Evolutionary conservation across 305 asterid genomes (phyloP).

Genomic region (Rubia tinctorum): DNA sequence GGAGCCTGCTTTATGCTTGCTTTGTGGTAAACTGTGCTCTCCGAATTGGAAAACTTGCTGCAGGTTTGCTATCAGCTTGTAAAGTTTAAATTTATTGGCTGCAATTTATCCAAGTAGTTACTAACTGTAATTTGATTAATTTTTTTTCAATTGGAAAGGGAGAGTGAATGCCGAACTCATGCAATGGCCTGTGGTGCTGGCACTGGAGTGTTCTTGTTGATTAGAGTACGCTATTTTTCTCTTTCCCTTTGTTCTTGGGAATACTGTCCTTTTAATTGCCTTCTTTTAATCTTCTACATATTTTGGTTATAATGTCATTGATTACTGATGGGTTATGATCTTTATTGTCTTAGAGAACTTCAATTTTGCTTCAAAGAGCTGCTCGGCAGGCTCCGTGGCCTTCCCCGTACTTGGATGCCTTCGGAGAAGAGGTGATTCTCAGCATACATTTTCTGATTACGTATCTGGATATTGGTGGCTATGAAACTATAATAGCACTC

Average conservation of each 20-base stretch:
- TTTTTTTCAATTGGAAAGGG: constrained; percentile 32
- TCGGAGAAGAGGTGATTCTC: constrained; percentile 89
- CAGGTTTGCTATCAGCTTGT: constrained; percentile 49
- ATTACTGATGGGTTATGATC: constrained; percentile 3
- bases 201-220: constrained; percentile 85
- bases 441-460: background rate
- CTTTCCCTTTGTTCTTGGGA: background rate
- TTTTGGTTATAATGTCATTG: background rate
- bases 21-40: constrained; percentile 95
- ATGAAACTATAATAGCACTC: background rate
- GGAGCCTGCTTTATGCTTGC: constrained; percentile 87
- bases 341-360: constrained; percentile 59
- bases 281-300: background rate
- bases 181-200: constrained; percentile 88
- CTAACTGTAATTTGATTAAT: background rate
- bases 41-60: constrained; percentile 87
- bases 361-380: constrained; percentile 84
- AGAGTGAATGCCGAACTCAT: constrained; percentile 77
- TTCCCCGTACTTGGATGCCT: constrained; percentile 93
- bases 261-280: background rate
- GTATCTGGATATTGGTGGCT: background rate
- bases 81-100: background rate
- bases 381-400: constrained; percentile 98
- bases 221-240: constrained; percentile 51
- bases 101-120: background rate